Conservation (phyloP, 1,284 basidiomycete species). For the Ustilago tritici region DNA sequence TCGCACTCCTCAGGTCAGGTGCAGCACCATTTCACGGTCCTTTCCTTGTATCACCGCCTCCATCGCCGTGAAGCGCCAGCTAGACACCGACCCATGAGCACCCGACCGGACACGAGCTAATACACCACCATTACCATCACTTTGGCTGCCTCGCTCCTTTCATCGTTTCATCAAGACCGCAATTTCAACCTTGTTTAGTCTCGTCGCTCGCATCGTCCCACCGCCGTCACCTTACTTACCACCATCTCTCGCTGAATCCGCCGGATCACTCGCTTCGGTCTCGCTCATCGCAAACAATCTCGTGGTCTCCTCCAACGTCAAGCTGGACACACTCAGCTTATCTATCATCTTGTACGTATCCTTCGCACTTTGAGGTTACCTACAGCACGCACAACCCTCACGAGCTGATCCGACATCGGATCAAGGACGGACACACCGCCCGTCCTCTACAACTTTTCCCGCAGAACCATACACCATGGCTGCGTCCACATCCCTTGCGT, state of each 20-base stretch:
- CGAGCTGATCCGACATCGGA: conserved; percentile 7
- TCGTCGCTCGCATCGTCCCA: conserved; percentile 23
- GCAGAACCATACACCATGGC: conserved; percentile 23
- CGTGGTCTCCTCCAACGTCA: background rate
- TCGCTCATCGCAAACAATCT: conserved; percentile 4
- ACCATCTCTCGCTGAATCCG: conserved; percentile 7
- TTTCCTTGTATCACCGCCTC: background rate
- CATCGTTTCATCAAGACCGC: background rate
- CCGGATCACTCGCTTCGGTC: conserved; percentile 1
- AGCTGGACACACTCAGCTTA: background rate
- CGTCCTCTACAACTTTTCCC: conserved; percentile 9
- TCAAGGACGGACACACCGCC: conserved; percentile 5
- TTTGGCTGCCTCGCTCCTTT: conserved; percentile 11
- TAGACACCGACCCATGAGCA: conserved; percentile 12
- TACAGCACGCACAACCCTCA: background rate
- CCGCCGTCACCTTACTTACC: background rate
- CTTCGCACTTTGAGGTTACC: background rate
- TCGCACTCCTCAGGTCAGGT: background rate
- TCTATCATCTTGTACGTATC: background rate
- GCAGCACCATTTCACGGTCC: conserved; percentile 1
- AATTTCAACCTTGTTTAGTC: conserved; percentile 3
- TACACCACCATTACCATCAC: background rate
- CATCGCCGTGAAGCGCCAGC: background rate
- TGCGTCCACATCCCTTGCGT: conserved; percentile 44
- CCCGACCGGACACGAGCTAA: conserved; percentile 5